These are phyloP conservation scores for Umbelopsis sp. DNA, from an alignment of 192 early-diverging fungal genomes.

Conservation along the genomic window DNA sequence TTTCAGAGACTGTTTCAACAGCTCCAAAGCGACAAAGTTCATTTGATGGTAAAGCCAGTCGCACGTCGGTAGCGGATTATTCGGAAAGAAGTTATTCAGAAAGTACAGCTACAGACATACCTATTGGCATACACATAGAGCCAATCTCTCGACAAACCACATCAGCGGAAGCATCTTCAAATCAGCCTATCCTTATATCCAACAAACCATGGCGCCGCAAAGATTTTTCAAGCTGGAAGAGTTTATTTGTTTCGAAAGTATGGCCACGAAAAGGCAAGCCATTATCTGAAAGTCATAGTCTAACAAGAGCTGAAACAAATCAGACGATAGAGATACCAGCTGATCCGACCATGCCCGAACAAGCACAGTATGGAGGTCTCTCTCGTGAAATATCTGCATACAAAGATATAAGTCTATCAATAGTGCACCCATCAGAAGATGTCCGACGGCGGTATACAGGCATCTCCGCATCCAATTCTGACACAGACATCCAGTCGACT, in stretches of 20 bases:
- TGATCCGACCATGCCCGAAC: neutral
- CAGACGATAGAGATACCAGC: neutral
- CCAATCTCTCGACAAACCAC: constrained; percentile 4
- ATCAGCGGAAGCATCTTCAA: neutral
- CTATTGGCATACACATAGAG: neutral
- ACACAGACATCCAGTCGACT: neutral
- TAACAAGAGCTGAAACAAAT: neutral
- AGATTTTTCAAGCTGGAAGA: neutral
- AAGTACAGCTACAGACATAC: neutral
- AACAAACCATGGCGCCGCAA: neutral
- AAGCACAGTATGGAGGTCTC: neutral
- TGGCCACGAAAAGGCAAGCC: neutral
- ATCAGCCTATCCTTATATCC: neutral
- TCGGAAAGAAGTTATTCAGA: neutral
- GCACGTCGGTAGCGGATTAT: too few species aligned
- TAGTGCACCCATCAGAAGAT: neutral
- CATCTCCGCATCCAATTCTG: neutral
- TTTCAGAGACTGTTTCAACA: neutral
- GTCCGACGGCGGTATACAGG: neutral
- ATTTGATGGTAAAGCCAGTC: neutral
- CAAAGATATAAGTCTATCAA: neutral
- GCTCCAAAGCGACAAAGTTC: neutral
- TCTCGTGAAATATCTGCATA: constrained; percentile 10
- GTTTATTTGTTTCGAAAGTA: neutral
- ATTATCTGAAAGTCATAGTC: neutral